Percentiles rank a stretch among this genome's conserved stretches.
These are phyloP conservation scores for Cystobasidium slooffiae DNA, from an alignment of 1,284 basidiomycete species.

Conservation along the genomic window DNA sequence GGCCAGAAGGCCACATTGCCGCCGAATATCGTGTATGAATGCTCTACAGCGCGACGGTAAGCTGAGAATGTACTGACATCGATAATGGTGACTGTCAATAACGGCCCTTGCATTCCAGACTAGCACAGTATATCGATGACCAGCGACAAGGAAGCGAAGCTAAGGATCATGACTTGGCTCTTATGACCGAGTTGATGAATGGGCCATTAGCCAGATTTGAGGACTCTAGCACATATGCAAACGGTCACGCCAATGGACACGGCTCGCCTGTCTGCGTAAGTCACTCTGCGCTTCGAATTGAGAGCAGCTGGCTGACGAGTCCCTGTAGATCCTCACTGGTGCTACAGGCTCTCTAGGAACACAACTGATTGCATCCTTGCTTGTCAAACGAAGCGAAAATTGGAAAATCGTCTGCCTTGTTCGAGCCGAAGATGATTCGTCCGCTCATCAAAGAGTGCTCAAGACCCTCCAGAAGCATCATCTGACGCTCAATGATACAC, in stretches of 20 bases:
- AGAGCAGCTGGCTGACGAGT: not conserved
- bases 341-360: slow-evolving; percentile 69
- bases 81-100: not conserved
- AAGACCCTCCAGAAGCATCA: slow-evolving; percentile 55
- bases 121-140: not conserved
- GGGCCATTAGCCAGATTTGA: not conserved
- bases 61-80: slow-evolving; percentile 13
- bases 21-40: slow-evolving; percentile 60
- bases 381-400: slow-evolving; percentile 56
- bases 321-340: slow-evolving; percentile 62
- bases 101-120: not conserved
- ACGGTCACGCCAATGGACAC: not conserved
- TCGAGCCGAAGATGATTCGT: slow-evolving; percentile 60
- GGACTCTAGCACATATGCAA: not conserved
- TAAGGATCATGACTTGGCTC: not conserved
- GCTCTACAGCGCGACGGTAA: slow-evolving; percentile 59
- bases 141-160: not conserved
- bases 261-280: slow-evolving; percentile 13
- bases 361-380: slow-evolving; percentile 63
- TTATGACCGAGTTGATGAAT: slow-evolving; percentile 20
- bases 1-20: slow-evolving; percentile 45
- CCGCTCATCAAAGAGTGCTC: slow-evolving; percentile 58
- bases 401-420: slow-evolving; percentile 64
- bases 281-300: not conserved
- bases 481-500: not conserved